Conservation (phyloP, 306 rosid genomes). For the Sphenostylis stenocarpa region DNA sequence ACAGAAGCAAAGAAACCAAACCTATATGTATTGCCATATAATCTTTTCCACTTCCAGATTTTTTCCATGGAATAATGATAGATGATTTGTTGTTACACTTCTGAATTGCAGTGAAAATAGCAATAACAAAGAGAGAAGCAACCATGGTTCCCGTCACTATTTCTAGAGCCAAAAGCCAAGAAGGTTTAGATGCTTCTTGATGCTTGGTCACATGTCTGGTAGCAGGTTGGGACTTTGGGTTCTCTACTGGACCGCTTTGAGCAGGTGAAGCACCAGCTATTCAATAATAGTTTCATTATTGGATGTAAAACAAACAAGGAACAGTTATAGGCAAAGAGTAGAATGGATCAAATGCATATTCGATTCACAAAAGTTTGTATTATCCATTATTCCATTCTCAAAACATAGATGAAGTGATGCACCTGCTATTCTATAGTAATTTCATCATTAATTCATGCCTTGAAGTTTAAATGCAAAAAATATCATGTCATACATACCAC, state of each 20-base stretch:
- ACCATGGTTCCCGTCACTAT: slow-evolving; percentile 75
- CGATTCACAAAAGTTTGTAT: slow-evolving; percentile 3
- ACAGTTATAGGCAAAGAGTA: not conserved
- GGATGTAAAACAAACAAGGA: slow-evolving; percentile 26
- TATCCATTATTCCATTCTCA: not conserved
- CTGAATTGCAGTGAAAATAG: slow-evolving; percentile 65
- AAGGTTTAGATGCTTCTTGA: slow-evolving; percentile 66
- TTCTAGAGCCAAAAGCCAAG: slow-evolving; percentile 90
- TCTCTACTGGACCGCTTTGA: slow-evolving; percentile 46
- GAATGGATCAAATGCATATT: not conserved
- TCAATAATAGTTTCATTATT: slow-evolving; percentile 27
- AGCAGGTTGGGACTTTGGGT: slow-evolving; percentile 40
- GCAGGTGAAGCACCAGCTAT: slow-evolving; percentile 63
- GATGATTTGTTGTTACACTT: slow-evolving; percentile 72
- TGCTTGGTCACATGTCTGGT: slow-evolving; percentile 46
- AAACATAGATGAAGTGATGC: not conserved
- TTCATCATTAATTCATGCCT: not conserved
- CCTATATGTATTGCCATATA: slow-evolving; percentile 61
- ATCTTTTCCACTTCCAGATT: slow-evolving; percentile 81
- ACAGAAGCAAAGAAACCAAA: slow-evolving; percentile 40
- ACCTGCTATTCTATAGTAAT: too few species aligned
- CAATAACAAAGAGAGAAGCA: slow-evolving; percentile 70
- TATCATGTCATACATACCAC: slow-evolving; percentile 54
- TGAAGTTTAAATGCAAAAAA: slow-evolving; percentile 9
- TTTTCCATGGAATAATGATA: slow-evolving; percentile 92